Evolutionary conservation across 1,139 yeast genomes (phyloP), one percentile per base, ranked within the genome.

Genomic region (Blastobotrys apis): DNA sequence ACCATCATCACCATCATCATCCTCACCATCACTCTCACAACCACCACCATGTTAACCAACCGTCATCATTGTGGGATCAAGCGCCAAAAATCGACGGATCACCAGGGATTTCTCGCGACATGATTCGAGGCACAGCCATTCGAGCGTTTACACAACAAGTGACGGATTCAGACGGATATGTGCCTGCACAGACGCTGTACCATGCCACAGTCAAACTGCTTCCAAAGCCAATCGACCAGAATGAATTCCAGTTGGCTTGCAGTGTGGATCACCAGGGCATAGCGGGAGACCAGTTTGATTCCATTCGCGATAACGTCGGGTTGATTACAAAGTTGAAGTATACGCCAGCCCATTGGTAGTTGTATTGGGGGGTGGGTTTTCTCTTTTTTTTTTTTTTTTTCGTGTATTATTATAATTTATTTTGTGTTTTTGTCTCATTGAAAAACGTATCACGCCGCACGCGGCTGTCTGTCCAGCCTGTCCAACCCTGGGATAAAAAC

Each of bases 121-220:
- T 40, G 8, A 52, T 63, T 5, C 48, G 52, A 4, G 43, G 45
- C 6, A 53, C 63, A 2, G 66, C 66, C 1, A 46, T 57, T 12
- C 32, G 43, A 2, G 54, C 64, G 20, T 64, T 60, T 47, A 50
- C 27, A 10, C 33, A 39, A 19, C 26, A 26, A 12, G 27, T 27
- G 9, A 32, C 41, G 3, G 37, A 37, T 23, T 25, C 49, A 3
- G 67, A 64, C 39, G 67, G 68, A 13, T 63, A 48, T 44, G 60
- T 64, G 12, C 65, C 67, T 1, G 57, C 62, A 3, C 68, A 64
- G 38, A 56, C 58, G n/a, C 53, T 64, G 19, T 63, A 53, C 48
- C 63, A 62, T 25, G 50, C 62, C 3, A 53, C 65, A 2, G 47
- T 43, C 29, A 51, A 59, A 34, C 43, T 43, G n/a, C 51, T 54